Conservation (phyloP, 345 rosid genomes). For the Euphorbia lathyris region DNA sequence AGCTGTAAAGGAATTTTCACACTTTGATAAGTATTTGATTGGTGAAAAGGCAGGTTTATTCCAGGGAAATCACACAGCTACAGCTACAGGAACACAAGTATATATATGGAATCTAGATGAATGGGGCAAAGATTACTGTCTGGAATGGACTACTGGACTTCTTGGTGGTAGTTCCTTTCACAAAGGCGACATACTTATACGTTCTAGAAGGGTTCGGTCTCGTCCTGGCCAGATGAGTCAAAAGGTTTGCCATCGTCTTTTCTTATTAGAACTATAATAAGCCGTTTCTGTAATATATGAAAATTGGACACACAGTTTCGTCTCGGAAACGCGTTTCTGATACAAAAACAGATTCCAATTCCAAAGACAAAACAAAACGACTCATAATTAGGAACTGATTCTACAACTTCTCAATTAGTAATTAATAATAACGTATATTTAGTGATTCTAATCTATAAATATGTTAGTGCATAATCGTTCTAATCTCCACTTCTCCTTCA, state of each 20-base stretch:
- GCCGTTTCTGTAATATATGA: too few relatives aligned
- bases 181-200: constrained; percentile 37
- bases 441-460: too few relatives aligned
- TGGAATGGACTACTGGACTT: constrained; percentile 24
- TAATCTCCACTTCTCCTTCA: too few relatives aligned
- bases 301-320: not conserved
- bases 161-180: constrained; percentile 36
- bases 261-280: not conserved
- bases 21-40: constrained; percentile 39
- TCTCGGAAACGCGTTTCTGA: too few relatives aligned
- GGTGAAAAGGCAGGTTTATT: constrained; percentile 37
- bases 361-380: too few relatives aligned
- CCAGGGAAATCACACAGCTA: constrained; percentile 19
- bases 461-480: too few relatives aligned
- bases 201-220: constrained; percentile 17
- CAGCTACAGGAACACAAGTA: constrained; percentile 32
- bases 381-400: too few relatives aligned
- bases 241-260: not conserved
- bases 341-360: too few relatives aligned
- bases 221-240: not conserved
- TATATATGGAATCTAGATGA: constrained; percentile 38
- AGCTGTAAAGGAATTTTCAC: constrained; percentile 31
- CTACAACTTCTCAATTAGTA: too few relatives aligned
- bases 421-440: too few relatives aligned
- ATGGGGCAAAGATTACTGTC: constrained; percentile 34